Evolutionary conservation across 805 yeast species (phyloP), one percentile per base, ranked within the genome.

Genomic region (Saccharomycopsis sp.): DNA sequence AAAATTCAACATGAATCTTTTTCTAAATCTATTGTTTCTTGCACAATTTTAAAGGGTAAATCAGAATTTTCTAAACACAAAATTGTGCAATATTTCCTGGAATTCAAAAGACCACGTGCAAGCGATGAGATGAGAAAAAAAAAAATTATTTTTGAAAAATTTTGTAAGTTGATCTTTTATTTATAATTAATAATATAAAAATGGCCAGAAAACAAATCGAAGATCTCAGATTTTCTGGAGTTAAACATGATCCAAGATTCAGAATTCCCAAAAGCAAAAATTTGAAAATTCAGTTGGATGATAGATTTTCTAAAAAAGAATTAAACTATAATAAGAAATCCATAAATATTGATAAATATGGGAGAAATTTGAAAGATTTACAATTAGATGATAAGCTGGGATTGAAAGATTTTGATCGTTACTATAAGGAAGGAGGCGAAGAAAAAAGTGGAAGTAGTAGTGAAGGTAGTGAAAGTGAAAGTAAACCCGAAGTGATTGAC

Each of bases 231-330:
- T n/a, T n/a, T n/a, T n/a, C n/a, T n/a, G n/a, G n/a, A n/a, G n/a
- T n/a, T n/a, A n/a, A n/a, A n/a, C n/a, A n/a, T n/a, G 98, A 92
- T 59, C 97, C 97, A 3, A 69, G 95, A 48, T 92, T 89, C 63
- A 79, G 74, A 45, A 62, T 75, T 20, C 88, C 95, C 2, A 79
- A 69, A 52, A 70, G 69, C 56, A 77, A 75, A 51, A 76, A 79
- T 42, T 62, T 77, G 46, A 82, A 80, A 56, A 81, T 86, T 29
- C 76, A 82, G 50, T 68, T 92, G 19, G 98, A 92, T 60, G 80
- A 76, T 42, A 75, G 98, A 59, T 92, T 92, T 61, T 80, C 78
- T 51, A 74, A 75, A 34, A 63, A 66, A 38, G 70, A 63, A 40
- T 62, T 76, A 41, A 72, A 76, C 47, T 74, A 80, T n/a, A 76